Evolutionary conservation across 1,284 basidiomycete species (phyloP), one percentile per base, ranked within the genome.

Genomic region (Sphaerobolus stellatus): DNA sequence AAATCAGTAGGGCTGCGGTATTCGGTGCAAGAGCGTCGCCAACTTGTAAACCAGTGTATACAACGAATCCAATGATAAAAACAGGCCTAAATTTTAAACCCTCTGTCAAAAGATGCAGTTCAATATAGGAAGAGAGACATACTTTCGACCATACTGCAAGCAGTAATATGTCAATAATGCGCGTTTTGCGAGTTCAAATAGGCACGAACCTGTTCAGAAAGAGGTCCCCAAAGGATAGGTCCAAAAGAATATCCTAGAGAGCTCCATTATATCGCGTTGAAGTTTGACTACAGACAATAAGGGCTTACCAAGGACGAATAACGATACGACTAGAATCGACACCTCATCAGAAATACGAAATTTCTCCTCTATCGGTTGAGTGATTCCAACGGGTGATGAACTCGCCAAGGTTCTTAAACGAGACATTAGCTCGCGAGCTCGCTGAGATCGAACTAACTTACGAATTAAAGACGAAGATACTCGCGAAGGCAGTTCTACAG

Each of bases 401-500:
- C 84, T 79, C 8, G 86, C 78, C 56, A 88, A 88, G 0, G 87
- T 81, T 49, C 80, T 82, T 52, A 18, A 27, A 31, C 33, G 47
- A 4, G 45, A 31, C 38, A 66, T 68, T 24, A 34, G 34, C 29
- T 5, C 43, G 25, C 58, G 55, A 43, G 3, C 7, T 13, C 7
- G 4, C 24, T 5, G 7, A 22, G 24, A 31, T 27, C 3, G 18
- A 33, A 66, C 68, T 41, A 4, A 72, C 79, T 41, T 58, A 81
- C 78, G 85, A 85, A 65, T 87, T 87, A 57, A 91, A 71, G 16
- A 90, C 82, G 41, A 91, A 76, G 0, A 86, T 44, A 45, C 85
- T 83, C 2, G 75, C 79, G 3, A 83, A 62, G 28, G 72, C 61
- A 2, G 88, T 91, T 24, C 41, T 43, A 4, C 11, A 43, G 11